phyloP scores from a whole-genome alignment of 2,329 filamentous ascomycete species.

The Aureobasidium vineae region DNA sequence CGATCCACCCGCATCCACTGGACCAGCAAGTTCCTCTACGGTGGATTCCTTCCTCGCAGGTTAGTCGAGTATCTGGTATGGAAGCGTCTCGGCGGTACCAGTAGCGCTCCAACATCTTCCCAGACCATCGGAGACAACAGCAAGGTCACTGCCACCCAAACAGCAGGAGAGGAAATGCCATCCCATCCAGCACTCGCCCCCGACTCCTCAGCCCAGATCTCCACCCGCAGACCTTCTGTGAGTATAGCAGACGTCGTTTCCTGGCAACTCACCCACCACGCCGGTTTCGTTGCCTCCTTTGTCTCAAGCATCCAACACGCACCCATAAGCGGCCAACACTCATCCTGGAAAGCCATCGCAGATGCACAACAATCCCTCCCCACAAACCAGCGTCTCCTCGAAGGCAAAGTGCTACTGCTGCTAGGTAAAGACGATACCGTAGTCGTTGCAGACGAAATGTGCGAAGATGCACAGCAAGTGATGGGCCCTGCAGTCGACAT shows the following conservation, averaged over 20 bases:
- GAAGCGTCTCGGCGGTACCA: conserved; percentile 48
- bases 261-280: conserved; percentile 68
- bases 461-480: conserved; percentile 58
- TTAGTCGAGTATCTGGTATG: conserved; percentile 55
- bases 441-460: conserved; percentile 62
- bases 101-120: conserved; percentile 27
- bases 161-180: conserved; percentile 43
- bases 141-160: conserved; percentile 33
- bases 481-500: conserved; percentile 59
- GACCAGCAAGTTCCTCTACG: conserved; percentile 63
- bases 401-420: conserved; percentile 61
- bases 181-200: conserved; percentile 30
- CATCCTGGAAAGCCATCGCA: conserved; percentile 60
- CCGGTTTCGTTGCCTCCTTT: conserved; percentile 68
- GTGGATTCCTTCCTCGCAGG: conserved; percentile 59
- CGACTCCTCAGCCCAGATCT: conserved; percentile 43
- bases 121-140: background rate
- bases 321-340: conserved; percentile 64
- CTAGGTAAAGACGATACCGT: conserved; percentile 66
- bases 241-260: conserved; percentile 62
- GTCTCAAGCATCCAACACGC: conserved; percentile 68
- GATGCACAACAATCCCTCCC: conserved; percentile 38
- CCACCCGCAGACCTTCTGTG: conserved; percentile 52
- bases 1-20: conserved; percentile 61
- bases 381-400: conserved; percentile 39